Percentiles rank a stretch among this genome's conserved stretches.
phyloP scores from a whole-genome alignment of 2,329 filamentous ascomycete genomes.

The Fusarium tupiense region DNA sequence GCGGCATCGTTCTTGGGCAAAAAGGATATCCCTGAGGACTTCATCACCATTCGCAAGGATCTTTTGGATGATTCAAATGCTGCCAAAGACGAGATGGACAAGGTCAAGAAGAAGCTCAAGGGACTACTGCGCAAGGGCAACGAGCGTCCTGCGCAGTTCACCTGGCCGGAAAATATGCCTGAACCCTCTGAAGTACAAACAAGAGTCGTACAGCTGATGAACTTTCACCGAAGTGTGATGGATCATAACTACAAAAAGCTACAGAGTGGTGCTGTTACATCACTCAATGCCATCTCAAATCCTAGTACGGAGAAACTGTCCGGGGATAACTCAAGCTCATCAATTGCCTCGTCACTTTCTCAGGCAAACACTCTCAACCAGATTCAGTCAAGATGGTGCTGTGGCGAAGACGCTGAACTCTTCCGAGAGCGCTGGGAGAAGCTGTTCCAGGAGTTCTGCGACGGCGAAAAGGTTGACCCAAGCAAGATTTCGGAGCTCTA shows the following conservation, averaged over 20 bases:
- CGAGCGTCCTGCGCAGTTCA: constrained; percentile 92
- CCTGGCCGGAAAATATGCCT: constrained; percentile 96
- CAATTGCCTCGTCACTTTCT: constrained; percentile 62
- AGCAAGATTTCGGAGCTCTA: constrained; percentile 99
- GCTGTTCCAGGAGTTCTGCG: constrained; percentile 94
- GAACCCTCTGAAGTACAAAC: constrained; percentile 94
- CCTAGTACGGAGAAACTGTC: constrained; percentile 58
- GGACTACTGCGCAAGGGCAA: constrained; percentile 90
- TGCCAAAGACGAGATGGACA: constrained; percentile 99
- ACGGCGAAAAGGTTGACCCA: constrained; percentile 96
- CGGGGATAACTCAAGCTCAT: constrained; percentile 54
- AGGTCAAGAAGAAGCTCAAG: constrained; percentile 99
- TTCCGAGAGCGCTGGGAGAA: constrained; percentile 99
- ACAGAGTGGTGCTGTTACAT: constrained; percentile 71
- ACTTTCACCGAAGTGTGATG: constrained; percentile 96
- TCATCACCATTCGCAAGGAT: constrained; percentile 92
- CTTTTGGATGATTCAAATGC: constrained; percentile 97
- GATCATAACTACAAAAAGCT: constrained; percentile 90
- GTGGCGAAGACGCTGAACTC: constrained; percentile 90
- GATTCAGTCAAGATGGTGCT: constrained; percentile 95
- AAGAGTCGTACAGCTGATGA: constrained; percentile 94
- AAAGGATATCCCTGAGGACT: constrained; percentile 85
- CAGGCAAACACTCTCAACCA: constrained; percentile 70
- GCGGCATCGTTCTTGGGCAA: constrained; percentile 87
- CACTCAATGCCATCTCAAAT: constrained; percentile 66